phyloP scores from a whole-genome alignment of 1,139 yeast genomes.

The Barnettozyma hawaiiensis region DNA sequence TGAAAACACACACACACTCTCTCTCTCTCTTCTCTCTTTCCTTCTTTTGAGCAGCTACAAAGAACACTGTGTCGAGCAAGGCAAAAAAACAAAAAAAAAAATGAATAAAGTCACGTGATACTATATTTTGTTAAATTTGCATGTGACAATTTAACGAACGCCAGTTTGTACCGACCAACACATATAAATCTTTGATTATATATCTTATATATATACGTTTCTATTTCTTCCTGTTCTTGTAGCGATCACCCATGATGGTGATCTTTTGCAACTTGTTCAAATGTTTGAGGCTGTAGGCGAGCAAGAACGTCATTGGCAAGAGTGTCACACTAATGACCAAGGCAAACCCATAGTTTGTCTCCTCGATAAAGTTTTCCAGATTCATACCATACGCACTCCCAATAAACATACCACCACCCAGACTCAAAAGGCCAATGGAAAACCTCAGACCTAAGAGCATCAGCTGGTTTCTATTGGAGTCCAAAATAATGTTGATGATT shows the following conservation, averaged over 20 bases:
- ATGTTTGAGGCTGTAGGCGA: constrained; percentile 35
- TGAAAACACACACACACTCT: too few species aligned
- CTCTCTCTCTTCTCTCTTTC: too few species aligned
- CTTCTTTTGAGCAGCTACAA: too few species aligned
- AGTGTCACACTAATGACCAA: constrained; percentile 41
- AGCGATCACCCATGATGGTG: constrained; percentile 34
- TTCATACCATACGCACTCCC: constrained; percentile 96
- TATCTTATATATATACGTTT: not conserved
- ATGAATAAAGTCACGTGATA: not conserved
- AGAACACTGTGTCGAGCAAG: too few species aligned
- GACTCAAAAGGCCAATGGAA: constrained; percentile 80
- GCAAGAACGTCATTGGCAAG: constrained; percentile 29
- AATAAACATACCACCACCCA: constrained; percentile 70
- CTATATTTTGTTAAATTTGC: not conserved
- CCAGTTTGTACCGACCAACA: too few species aligned
- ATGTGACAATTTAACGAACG: not conserved
- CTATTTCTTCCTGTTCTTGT: constrained; percentile 11
- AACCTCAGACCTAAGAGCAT: constrained; percentile 85
- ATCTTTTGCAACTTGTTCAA: constrained; percentile 39
- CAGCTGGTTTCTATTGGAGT: constrained; percentile 88
- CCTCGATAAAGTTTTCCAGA: constrained; percentile 83
- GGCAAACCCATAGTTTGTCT: constrained; percentile 52
- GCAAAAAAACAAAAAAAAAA: not conserved
- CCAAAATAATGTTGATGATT: constrained; percentile 88
- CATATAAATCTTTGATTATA: not conserved